Percentiles rank a stretch among this genome's conserved stretches.
phyloP scores from a whole-genome alignment of 495 filamentous ascomycete genomes.

The Chaetomium tenue region DNA sequence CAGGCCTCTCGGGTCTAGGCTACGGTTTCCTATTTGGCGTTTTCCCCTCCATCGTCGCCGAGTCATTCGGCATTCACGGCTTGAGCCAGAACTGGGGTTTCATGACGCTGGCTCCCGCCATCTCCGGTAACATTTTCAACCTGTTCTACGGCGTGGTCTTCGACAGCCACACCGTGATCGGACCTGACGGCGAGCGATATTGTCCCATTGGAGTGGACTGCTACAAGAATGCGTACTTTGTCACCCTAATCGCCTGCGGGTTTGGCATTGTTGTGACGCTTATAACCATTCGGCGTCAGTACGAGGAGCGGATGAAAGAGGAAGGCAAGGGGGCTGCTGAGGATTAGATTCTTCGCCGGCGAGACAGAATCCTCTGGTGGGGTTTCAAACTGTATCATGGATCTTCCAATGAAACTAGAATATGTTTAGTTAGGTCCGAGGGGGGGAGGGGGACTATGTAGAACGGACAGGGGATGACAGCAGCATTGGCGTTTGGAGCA shows the following conservation, averaged over 20 bases:
- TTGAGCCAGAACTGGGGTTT: conserved; percentile 90
- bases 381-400: not conserved
- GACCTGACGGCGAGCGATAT: conserved; percentile 63
- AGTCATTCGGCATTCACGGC: conserved; percentile 88
- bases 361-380: not conserved
- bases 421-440: not conserved
- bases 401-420: not conserved
- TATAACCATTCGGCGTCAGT: conserved; percentile 73
- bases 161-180: conserved; percentile 72
- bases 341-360: conserved; percentile 28
- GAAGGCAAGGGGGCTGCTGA: conserved; percentile 38
- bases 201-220: conserved; percentile 78
- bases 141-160: conserved; percentile 79
- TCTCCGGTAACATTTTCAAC: conserved; percentile 90
- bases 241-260: conserved; percentile 75
- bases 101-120: conserved; percentile 83
- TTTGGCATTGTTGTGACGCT: conserved; percentile 67
- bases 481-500: not conserved
- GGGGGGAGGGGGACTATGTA: not conserved
- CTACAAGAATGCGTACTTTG: conserved; percentile 76
- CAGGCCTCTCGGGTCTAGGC: conserved; percentile 77
- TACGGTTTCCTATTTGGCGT: conserved; percentile 96
- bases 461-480: not conserved
- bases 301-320: conserved; percentile 32
- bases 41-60: conserved; percentile 86